Conservation (phyloP, 2,329 filamentous ascomycete species). For the Aspergillus glaucus region DNA sequence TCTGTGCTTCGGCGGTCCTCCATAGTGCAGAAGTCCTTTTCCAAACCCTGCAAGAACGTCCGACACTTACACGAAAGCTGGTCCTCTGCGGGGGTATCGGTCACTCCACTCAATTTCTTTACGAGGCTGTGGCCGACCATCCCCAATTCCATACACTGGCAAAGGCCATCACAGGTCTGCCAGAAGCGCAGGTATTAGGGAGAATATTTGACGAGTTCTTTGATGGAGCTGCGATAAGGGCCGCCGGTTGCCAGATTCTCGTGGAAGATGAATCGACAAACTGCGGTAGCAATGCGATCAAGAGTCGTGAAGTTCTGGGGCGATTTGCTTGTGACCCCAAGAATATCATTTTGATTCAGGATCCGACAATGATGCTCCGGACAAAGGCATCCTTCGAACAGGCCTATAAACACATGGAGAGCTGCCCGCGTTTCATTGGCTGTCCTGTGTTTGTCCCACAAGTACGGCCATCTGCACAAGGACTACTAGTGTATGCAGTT, state of each 20-base stretch:
- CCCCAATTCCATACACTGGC: conserved; percentile 22
- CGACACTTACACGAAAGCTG: conserved; percentile 27
- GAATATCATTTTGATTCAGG: conserved; percentile 34
- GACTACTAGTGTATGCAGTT: conserved; percentile 5
- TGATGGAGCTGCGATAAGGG: conserved; percentile 17
- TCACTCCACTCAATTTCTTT: conserved; percentile 40
- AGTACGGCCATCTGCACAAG: conserved; percentile 3
- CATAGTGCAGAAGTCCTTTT: conserved; percentile 32
- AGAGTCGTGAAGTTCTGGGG: conserved; percentile 33
- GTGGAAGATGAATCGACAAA: conserved; percentile 43
- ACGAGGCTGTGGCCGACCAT: conserved; percentile 33
- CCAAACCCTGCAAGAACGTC: conserved; percentile 20
- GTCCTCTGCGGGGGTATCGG: conserved; percentile 43
- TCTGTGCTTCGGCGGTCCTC: conserved; percentile 38
- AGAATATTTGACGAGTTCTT: conserved; percentile 24
- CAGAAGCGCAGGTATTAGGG: conserved; percentile 37
- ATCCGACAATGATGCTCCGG: conserved; percentile 42
- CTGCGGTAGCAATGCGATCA: conserved; percentile 40
- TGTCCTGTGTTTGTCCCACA: conserved; percentile 16
- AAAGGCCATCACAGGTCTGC: conserved; percentile 24
- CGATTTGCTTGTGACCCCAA: conserved; percentile 15
- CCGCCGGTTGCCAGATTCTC: conserved; percentile 26
- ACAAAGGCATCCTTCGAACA: conserved; percentile 39
- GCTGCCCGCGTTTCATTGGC: conserved; percentile 17
- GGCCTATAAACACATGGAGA: conserved; percentile 22